Base-by-base conservation (phyloP, 2,329 filamentous ascomycete species). In the Verticillium nubilum region DNA sequence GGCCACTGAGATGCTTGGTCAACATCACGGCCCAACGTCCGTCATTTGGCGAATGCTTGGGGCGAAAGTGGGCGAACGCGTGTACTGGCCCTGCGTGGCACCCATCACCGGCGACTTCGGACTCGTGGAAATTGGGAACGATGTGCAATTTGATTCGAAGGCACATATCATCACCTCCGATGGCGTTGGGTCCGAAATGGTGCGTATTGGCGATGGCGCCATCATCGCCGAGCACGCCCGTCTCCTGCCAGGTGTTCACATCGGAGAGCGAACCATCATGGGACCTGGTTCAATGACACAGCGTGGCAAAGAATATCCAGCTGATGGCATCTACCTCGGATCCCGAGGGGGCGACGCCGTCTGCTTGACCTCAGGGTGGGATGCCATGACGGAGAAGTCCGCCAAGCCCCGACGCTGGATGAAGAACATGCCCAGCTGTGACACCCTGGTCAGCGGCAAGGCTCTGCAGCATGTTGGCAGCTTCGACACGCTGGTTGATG, bases 91-190 rank as follows among this genome's bases (percentile, higher is more conserved):
- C 3, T 81, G 82, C 9, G 82, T 79, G 19, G 82, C 81, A 1
- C 82, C 81, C 1, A 71, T 70, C 1, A 77, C 84, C 35, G 75
- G 78, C 17, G 80, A 85, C 61, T 85, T 83, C 62, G 79, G 84
- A 60, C 70, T 85, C 1, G 65, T 85, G 10, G 76, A 85, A 25
- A 73, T 85, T 61, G 83, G 83, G 7, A 77, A 84, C 59, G 79
- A 85, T 67, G 82, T 85, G n/a, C 81, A 85, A 9, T 85, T 86
- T 62, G 82, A 83, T 0, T 84, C 81, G 10, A 76, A 81, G 2
- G 78, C 81, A 3, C 76, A 83, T 58, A 64, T 86, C 0, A 68
- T 84, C 26, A 85, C 80, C 1, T 79, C 80, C 0, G 82, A 86
- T 65, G 79, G 76, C 2, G 69, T 67, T 23, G 78, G 82, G 0